Percentiles rank a stretch among this genome's conserved stretches.
These are phyloP conservation scores for Herpetomonas samuelpessoai DNA, from an alignment of 208 protist genomes.

Conservation along the genomic window DNA sequence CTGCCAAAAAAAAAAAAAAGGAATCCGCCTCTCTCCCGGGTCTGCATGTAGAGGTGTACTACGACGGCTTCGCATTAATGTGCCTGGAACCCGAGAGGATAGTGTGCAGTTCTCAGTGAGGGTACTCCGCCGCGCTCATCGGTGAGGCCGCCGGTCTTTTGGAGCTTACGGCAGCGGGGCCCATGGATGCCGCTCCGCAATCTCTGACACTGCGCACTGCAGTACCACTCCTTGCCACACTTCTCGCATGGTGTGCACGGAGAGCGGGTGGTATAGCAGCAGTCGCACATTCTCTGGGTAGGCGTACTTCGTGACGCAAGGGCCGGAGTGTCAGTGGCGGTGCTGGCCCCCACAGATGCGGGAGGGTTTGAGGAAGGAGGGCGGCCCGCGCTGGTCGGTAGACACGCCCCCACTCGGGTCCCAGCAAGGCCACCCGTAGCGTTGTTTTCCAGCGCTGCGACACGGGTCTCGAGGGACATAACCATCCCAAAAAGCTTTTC, in stretches of 20 bases:
- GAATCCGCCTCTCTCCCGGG: too few species aligned
- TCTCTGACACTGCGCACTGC: conserved; percentile 47
- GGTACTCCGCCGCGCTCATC: neutral
- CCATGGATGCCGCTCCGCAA: conserved; percentile 43
- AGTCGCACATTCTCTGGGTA: conserved; percentile 47
- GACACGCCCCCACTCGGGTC: too few species aligned
- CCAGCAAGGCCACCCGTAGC: too few species aligned
- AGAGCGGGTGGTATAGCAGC: conserved; percentile 36
- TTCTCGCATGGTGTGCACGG: conserved; percentile 40
- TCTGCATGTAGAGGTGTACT: too few species aligned
- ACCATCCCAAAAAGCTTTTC: neutral
- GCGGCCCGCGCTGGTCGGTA: too few species aligned
- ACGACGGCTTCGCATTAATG: too few species aligned
- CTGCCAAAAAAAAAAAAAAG: too few species aligned
- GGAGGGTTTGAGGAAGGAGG: neutral
- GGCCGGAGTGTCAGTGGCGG: neutral
- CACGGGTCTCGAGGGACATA: neutral
- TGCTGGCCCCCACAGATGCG: neutral
- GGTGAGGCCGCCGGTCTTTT: neutral
- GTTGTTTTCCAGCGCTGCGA: neutral
- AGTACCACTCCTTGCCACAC: conserved; percentile 74
- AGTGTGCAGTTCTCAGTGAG: too few species aligned
- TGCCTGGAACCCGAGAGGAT: too few species aligned
- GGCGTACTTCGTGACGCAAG: neutral
- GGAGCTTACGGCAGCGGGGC: conserved; percentile 24